Conservation (phyloP, 2,329 filamentous ascomycete species). For the Neofusicoccum cordaticola region DNA sequence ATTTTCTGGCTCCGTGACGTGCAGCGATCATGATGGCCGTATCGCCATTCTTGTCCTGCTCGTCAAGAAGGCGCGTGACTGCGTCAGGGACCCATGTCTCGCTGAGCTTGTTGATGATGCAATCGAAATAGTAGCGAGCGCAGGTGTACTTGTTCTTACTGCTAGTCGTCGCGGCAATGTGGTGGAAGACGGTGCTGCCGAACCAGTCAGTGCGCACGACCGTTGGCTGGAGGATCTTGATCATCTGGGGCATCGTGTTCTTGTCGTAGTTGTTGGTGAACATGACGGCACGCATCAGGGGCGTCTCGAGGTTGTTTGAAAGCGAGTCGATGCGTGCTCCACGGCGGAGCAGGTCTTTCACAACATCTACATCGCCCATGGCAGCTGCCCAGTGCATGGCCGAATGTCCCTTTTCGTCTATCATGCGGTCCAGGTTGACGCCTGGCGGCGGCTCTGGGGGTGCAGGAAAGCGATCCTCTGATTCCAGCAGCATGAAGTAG, state of each 20-base stretch:
- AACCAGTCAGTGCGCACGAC: conserved; percentile 75
- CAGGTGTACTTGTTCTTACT: conserved; percentile 84
- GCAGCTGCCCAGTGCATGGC: conserved; percentile 96
- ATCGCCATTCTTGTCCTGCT: conserved; percentile 82
- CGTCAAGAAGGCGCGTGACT: conserved; percentile 75
- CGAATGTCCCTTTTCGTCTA: conserved; percentile 89
- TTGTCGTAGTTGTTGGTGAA: conserved; percentile 98
- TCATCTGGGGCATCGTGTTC: conserved; percentile 79
- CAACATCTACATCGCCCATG: conserved; percentile 93
- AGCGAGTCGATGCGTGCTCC: conserved; percentile 70
- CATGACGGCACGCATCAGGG: conserved; percentile 88
- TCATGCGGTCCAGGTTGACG: conserved; percentile 87
- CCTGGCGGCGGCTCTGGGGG: conserved; percentile 78
- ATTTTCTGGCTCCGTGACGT: conserved; percentile 79
- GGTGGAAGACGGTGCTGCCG: conserved; percentile 87
- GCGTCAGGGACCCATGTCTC: conserved; percentile 73
- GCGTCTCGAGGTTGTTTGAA: conserved; percentile 69
- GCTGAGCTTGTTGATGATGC: conserved; percentile 80
- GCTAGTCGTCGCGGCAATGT: conserved; percentile 84
- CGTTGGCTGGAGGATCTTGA: conserved; percentile 79
- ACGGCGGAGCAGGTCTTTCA: conserved; percentile 80
- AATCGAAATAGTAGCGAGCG: conserved; percentile 90
- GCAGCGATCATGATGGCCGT: conserved; percentile 87
- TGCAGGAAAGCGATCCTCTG: conserved; percentile 65
- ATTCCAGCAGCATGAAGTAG: conserved; percentile 87